Conservation (phyloP, 2,329 filamentous ascomycete species). For the Ophiocordyceps camponoti-leonardi region DNA sequence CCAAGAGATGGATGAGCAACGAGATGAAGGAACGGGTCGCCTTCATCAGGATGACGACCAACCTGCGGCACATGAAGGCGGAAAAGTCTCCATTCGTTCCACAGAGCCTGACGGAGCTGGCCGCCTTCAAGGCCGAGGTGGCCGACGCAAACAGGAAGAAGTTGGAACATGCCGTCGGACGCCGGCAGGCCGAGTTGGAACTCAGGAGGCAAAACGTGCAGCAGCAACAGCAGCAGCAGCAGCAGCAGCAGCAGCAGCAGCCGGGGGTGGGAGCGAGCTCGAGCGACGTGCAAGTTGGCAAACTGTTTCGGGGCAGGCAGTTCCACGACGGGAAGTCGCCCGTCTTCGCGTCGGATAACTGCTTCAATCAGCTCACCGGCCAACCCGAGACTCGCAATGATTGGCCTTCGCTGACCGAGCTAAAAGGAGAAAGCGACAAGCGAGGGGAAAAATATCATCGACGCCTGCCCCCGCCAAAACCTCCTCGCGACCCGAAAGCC, state of each 20-base stretch:
- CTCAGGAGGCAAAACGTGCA: conserved; percentile 2
- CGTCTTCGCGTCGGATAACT: conserved; percentile 14
- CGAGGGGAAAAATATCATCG: conserved; percentile 9
- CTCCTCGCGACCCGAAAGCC: not conserved
- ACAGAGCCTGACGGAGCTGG: conserved; percentile 15
- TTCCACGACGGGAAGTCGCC: conserved; percentile 13
- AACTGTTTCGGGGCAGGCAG: conserved; percentile 11
- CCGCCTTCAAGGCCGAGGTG: conserved; percentile 13
- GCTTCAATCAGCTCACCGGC: conserved; percentile 12
- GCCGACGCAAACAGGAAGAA: conserved; percentile 10
- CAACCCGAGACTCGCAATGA: conserved; percentile 6
- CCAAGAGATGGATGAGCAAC: conserved; percentile 20
- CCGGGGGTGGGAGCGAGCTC: not conserved
- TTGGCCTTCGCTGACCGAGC: conserved; percentile 18
- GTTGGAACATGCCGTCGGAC: conserved; percentile 9
- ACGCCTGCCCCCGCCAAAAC: conserved; percentile 14
- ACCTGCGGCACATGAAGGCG: conserved; percentile 17
- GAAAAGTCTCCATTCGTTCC: conserved; percentile 20
- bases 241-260: too few species aligned
- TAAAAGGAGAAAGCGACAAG: conserved; percentile 18
- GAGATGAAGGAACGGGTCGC: conserved; percentile 14
- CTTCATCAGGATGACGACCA: conserved; percentile 18
- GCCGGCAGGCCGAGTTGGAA: conserved; percentile 6
- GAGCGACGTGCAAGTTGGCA: conserved; percentile 1
- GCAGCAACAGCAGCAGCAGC: too few species aligned